A percentile compares a stretch with the other conserved stretches of the same genome.
Evolutionary conservation across 495 filamentous ascomycete genomes (phyloP).

Genomic region (Penicillium antarcticum): DNA sequence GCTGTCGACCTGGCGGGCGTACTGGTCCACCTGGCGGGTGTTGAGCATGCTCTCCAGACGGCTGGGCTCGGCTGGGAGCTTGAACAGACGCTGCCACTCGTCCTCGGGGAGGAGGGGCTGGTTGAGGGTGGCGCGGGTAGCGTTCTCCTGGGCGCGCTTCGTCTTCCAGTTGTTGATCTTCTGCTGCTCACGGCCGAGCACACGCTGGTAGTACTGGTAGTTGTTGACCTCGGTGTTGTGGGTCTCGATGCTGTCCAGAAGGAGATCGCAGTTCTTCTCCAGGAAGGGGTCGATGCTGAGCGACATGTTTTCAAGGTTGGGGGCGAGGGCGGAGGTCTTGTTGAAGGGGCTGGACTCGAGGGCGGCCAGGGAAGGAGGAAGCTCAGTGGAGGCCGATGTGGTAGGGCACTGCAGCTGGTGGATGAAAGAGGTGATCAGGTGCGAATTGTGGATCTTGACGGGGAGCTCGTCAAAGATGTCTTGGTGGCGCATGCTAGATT

Average conservation of each 20-base stretch:
- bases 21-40: conserved; percentile 94
- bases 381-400: conserved; percentile 56
- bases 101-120: conserved; percentile 88
- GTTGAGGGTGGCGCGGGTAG: conserved; percentile 77
- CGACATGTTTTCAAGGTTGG: conserved; percentile 84
- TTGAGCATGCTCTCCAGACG: conserved; percentile 90
- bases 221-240: conserved; percentile 99
- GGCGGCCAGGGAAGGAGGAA: conserved; percentile 73
- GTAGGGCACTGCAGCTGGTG: conserved; percentile 74
- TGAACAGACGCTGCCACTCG: conserved; percentile 97
- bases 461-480: conserved; percentile 92
- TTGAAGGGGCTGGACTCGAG: conserved; percentile 53
- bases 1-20: conserved; percentile 94
- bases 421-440: conserved; percentile 91
- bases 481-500: conserved; percentile 86
- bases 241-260: conserved; percentile 92
- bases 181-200: conserved; percentile 88
- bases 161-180: conserved; percentile 95
- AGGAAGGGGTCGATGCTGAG: conserved; percentile 96
- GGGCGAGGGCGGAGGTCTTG: conserved; percentile 62
- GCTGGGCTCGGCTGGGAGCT: conserved; percentile 90
- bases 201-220: conserved; percentile 96
- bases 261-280: conserved; percentile 95
- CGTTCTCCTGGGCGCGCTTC: conserved; percentile 95
- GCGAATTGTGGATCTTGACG: conserved; percentile 91